Base-by-base conservation (phyloP, 345 rosid species). In the Populus davidiana region DNA sequence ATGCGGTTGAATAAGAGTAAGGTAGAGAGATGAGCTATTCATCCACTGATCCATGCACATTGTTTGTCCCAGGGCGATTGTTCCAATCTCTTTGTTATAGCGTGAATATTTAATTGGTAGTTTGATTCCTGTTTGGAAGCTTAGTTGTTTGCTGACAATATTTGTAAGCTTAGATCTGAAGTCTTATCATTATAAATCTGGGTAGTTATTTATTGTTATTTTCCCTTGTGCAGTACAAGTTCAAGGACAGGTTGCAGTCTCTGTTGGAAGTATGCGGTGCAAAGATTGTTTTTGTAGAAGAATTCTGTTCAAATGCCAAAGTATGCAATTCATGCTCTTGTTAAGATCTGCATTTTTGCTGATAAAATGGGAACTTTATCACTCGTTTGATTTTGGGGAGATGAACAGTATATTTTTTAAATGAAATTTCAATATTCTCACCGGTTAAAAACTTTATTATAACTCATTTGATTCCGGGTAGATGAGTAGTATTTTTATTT, bases 281-380 rank as follows among this genome's bases (percentile, higher is more conserved):
- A 76, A 93, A 89, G 86, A 77, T 84, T 61, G 69, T 87, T 74
- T 80, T 74, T 29, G 27, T 83, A 65, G 83, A 89, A 79, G 91
- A 86, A 49, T 85, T 90, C 76, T 78, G 84, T 85, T 85, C 96
- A 75, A 86, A 76, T 83, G 92, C 91, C 85, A 91, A 90, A 84
- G 99, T 95, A 82, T 74, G 83, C 69, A 20, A 12, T 79, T 71
- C 44, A 71, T 54, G 18, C 70, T 67, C 65, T 76, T 44, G 50
- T 44, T 44, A 44, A 44, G 50, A 44, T 44, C 50, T 44, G 17
- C 50, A 44, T 13, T 13, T 44, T 44, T 44, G 18, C 50, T 3
- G 17, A 44, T 13, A 12, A 44, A 44, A 12, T 12, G 5, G 50
- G 50, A 44, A 12, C 50, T 11, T 44, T 14, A 14, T 44, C 50